Evolutionary conservation across 106 monocot genomes (phyloP), one percentile per base, ranked within the genome.

Genomic region (Narthecium ossifragum): DNA sequence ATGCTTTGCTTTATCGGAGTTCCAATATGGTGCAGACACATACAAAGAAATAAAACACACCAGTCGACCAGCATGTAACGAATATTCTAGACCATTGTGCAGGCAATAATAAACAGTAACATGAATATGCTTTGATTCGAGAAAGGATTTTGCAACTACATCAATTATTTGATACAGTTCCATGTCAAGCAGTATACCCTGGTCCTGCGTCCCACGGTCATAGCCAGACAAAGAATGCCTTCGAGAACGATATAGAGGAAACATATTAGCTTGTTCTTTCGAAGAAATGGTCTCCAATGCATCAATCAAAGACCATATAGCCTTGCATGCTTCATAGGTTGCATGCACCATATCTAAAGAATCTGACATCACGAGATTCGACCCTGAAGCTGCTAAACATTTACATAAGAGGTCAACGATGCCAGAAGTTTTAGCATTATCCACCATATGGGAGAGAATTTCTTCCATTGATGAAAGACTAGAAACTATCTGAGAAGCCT

Each of bases 301-400:
- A 72, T 98, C 83, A 61, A 88, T 71, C 30, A 91, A 62, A 64
- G 74, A 78, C 98, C 98, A 98, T 18, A 88, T 74, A 30, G 75
- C 67, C 58, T 98, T 98, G 82, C 91, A 87, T 47, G 87, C 73
- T 80, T 98, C 98, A 77, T 91, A 98, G 50, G 87, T 90, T 53
- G 91, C 91, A 57, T 91, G 98, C 4, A 91, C 59, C 84, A 85
- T 81, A 73, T 77, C 84, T 63, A 75, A 66, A 51, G 91, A 79
- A 21, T 86, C 96, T 57, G 84, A 80, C 34, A 79, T 71, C n/a
- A n/a, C n/a, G 25, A 84, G 66, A 59, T 71, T 75, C 31, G 84
- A 82, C 8, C 98, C 91, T 30, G 81, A 84, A 72, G 38, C 64
- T 47, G 38, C 55, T 69, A 98, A 73, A 51, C 84, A 85, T 6